A percentile compares a stretch with the other conserved stretches of the same genome.
phyloP scores from a whole-genome alignment of 2,329 filamentous ascomycete genomes.

The Phyllosticta citribraziliensis region DNA sequence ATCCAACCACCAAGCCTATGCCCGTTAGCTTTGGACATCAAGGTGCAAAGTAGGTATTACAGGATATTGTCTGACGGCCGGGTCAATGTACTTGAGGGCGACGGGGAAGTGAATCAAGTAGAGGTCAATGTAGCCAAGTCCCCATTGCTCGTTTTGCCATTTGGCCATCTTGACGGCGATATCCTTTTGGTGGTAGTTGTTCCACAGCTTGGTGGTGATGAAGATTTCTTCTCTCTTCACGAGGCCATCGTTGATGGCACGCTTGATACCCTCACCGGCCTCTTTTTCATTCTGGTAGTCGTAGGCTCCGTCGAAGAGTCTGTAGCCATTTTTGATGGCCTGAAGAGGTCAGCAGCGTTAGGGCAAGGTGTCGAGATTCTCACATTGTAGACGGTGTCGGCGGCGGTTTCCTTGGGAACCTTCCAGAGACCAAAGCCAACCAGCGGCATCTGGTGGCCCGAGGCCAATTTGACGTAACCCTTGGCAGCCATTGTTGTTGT shows the following conservation, averaged over 20 bases:
- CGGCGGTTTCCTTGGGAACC: conserved; percentile 61
- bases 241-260: conserved; percentile 70
- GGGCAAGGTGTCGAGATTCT: neutral
- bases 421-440: conserved; percentile 79
- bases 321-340: conserved; percentile 29
- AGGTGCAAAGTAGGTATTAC: conserved; percentile 11
- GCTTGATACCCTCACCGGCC: conserved; percentile 64
- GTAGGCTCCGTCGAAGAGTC: conserved; percentile 28
- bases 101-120: conserved; percentile 87
- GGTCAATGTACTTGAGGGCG: conserved; percentile 76
- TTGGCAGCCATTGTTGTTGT: conserved; percentile 14
- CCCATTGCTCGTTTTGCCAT: conserved; percentile 69
- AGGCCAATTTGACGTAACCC: conserved; percentile 52
- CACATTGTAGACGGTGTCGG: conserved; percentile 67
- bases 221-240: conserved; percentile 83
- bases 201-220: conserved; percentile 90
- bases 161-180: conserved; percentile 65
- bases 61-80: conserved; percentile 26
- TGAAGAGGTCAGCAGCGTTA: conserved; percentile 5
- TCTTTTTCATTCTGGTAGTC: conserved; percentile 80
- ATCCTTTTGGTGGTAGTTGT: conserved; percentile 76
- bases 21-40: neutral
- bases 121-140: conserved; percentile 81
- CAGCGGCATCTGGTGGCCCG: conserved; percentile 60
- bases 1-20: conserved; percentile 40